Conservation (phyloP, 2,329 filamentous ascomycete species). For the Aspergillaceae sp. region DNA sequence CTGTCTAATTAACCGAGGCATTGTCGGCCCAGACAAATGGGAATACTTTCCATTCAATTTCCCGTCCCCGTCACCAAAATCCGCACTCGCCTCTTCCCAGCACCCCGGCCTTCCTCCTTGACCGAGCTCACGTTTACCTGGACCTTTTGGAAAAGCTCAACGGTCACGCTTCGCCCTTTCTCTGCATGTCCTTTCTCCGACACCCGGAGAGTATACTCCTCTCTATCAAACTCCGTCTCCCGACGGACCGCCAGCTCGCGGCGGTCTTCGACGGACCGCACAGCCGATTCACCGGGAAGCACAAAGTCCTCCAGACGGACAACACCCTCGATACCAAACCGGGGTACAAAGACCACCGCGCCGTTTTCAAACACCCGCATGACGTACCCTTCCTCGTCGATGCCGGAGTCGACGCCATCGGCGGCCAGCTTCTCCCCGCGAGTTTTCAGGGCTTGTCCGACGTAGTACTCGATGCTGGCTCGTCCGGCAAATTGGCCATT, state of each 20-base stretch:
- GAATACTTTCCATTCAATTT: constrained; percentile 5
- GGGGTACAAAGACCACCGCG: constrained; percentile 89
- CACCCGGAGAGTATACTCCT: constrained; percentile 67
- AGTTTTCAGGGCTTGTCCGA: constrained; percentile 87
- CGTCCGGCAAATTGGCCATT: constrained; percentile 94
- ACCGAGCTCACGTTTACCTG: constrained; percentile 82
- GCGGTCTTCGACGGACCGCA: constrained; percentile 23
- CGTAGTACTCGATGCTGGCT: constrained; percentile 94
- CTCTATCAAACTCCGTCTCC: constrained; percentile 73
- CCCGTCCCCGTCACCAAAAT: constrained; percentile 32
- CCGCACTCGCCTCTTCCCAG: constrained; percentile 71
- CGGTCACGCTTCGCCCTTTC: constrained; percentile 35
- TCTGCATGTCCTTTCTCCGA: constrained; percentile 42
- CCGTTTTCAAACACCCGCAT: constrained; percentile 98
- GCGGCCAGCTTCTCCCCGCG: constrained; percentile 42
- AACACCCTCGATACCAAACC: constrained; percentile 89
- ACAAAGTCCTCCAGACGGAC: constrained; percentile 79
- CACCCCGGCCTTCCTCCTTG: constrained; percentile 69
- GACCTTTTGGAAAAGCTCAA: constrained; percentile 90
- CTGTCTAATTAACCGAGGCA: too few species aligned
- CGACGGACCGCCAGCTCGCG: constrained; percentile 41
- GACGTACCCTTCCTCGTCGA: constrained; percentile 85
- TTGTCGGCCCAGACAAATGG: neutral
- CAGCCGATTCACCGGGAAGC: constrained; percentile 48
- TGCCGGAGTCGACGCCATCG: constrained; percentile 28